Base-by-base conservation (phyloP, 768 basidiomycete species). In the Obba rivulosa region DNA sequence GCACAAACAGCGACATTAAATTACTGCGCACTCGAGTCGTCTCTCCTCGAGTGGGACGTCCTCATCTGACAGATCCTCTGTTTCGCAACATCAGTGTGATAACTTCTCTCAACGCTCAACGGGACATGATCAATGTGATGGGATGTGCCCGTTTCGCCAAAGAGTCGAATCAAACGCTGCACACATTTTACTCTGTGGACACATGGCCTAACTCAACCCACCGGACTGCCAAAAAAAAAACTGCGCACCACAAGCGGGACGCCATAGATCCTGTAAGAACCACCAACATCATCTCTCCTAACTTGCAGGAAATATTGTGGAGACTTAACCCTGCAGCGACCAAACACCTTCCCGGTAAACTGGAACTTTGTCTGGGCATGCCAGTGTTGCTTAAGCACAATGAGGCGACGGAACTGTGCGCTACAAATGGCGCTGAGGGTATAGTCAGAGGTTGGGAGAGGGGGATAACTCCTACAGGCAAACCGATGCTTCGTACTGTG, bases 51-150 rank as follows among this genome's bases (percentile, higher is more conserved):
- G 16, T 20, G 5, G 37, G 20, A 5, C 8, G 37, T 16, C 37
- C 37, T n/a, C 5, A n/a, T 5, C 17, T 45, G 16, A 14, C 45
- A 3, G 34, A 38, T 2, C 18, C 18, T 4, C 11, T 13, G 35
- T 73, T 70, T 42, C 23, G 60, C 16, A 51, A 66, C 55, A 59
- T 67, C 2, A 61, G 72, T 1, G 58, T 74, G 11, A 74, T 76
- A 18, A 72, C 68, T 14, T 35, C 42, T 1, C 35, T 13, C 3
- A 55, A 55, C 60, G 34, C 57, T 9, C 60, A 68, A 18, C 66
- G 69, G 44, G 72, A 74, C 55, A 47, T 53, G 41, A 61, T 73
- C 1, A 75, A 75, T 53, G 22, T 53, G 8, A 3, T 66, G 0
- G 69, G 68, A 4, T 31, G 43, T 8, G 11, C 34, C 8, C 48